Percentiles rank a stretch among this genome's conserved stretches.
These are phyloP conservation scores for Craterostigma plantagineum DNA, from an alignment of 257 asterid species.

Conservation along the genomic window DNA sequence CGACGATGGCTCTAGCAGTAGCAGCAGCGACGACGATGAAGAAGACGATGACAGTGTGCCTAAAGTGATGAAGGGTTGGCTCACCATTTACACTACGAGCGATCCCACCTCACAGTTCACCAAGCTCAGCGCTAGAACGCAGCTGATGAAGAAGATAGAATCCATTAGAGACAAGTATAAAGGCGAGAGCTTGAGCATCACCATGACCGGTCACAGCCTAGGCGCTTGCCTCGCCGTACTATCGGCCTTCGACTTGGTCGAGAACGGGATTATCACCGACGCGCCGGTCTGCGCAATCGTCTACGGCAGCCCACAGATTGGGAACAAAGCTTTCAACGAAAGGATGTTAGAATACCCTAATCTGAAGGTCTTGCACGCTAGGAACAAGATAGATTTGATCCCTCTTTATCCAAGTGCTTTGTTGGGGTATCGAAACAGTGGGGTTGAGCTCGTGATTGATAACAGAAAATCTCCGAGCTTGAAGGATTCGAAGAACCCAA, in stretches of 20 bases:
- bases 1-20: not conserved
- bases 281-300: conserved; percentile 61
- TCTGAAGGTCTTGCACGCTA: conserved; percentile 45
- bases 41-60: conserved; percentile 20
- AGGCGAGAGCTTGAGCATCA: conserved; percentile 39
- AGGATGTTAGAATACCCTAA: conserved; percentile 21
- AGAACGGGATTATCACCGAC: conserved; percentile 39
- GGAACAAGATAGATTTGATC: conserved; percentile 51
- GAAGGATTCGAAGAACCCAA: conserved; percentile 40
- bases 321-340: conserved; percentile 34
- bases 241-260: conserved; percentile 64
- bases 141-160: conserved; percentile 28
- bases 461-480: conserved; percentile 43
- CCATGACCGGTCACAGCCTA: conserved; percentile 62
- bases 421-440: conserved; percentile 32
- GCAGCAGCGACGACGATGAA: conserved; percentile 7
- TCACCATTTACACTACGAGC: conserved; percentile 32
- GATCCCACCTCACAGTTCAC: conserved; percentile 60
- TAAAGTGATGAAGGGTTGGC: conserved; percentile 69
- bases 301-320: conserved; percentile 80
- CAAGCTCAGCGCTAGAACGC: conserved; percentile 42
- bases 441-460: conserved; percentile 34
- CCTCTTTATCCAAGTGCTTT: conserved; percentile 42
- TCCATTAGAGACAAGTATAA: conserved; percentile 20
- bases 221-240: conserved; percentile 46